phyloP scores from a whole-genome alignment of 1,284 basidiomycete species.

The Bjerkandera adusta region DNA sequence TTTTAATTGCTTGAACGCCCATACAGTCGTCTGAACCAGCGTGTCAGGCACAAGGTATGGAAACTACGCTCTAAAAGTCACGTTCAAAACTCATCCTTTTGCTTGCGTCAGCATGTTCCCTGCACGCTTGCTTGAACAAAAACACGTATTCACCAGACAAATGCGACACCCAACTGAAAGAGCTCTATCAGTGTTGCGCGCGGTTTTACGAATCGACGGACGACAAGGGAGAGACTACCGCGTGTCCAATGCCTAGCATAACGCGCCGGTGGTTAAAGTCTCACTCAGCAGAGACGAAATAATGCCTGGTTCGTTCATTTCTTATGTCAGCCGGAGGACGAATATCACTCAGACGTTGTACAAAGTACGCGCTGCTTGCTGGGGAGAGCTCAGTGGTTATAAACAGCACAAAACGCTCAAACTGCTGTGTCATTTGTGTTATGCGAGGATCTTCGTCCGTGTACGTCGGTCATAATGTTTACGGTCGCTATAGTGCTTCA shows the following conservation, averaged over 20 bases:
- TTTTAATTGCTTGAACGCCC: too few species aligned
- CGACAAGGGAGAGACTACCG: constrained; percentile 50
- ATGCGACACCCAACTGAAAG: constrained; percentile 50
- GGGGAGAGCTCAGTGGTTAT: too few species aligned
- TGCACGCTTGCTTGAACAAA: constrained; percentile 61
- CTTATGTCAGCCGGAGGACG: too few species aligned
- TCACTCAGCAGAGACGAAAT: constrained; percentile 33
- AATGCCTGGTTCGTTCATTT: too few species aligned
- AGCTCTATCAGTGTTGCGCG: constrained; percentile 59
- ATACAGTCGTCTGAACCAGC: constrained; percentile 11
- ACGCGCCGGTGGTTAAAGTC: constrained; percentile 59
- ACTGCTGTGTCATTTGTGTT: too few species aligned
- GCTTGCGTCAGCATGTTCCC: constrained; percentile 47
- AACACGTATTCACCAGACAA: constrained; percentile 64
- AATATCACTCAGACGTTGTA: too few species aligned
- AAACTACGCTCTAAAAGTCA: neutral
- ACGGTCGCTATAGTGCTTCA: too few species aligned
- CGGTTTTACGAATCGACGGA: constrained; percentile 46
- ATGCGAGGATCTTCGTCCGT: too few species aligned
- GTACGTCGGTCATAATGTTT: too few species aligned
- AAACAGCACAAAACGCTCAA: too few species aligned
- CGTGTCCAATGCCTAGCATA: constrained; percentile 56
- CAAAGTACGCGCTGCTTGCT: too few species aligned
- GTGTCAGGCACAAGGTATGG: constrained; percentile 17
- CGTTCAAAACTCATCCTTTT: neutral